Percentiles rank a stretch among this genome's conserved stretches.
Evolutionary conservation across 2,329 filamentous ascomycete genomes (phyloP).

Genomic region (Didymella arachidicola): DNA sequence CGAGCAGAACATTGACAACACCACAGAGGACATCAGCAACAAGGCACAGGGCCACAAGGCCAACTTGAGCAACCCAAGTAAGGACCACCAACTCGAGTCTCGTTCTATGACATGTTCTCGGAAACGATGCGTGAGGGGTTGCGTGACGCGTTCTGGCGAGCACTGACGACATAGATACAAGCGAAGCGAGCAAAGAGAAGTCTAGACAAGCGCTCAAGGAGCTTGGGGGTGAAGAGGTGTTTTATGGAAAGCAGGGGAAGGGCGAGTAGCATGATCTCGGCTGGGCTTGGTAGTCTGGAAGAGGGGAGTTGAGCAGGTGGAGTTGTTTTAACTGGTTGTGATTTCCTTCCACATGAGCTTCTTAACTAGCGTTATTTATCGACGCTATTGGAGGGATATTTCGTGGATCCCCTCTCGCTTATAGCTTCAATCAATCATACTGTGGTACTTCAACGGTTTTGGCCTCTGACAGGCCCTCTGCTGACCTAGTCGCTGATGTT

Average conservation of each 20-base stretch:
- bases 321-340: too few species aligned
- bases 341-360: too few species aligned
- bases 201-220: constrained; percentile 53
- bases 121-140: not conserved
- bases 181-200: constrained; percentile 54
- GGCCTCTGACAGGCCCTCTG: too few species aligned
- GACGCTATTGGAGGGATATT: too few species aligned
- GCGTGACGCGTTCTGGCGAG: not conserved
- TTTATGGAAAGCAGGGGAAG: constrained; percentile 55
- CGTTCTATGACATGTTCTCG: not conserved
- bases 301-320: too few species aligned
- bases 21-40: constrained; percentile 26
- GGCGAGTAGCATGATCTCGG: constrained; percentile 42
- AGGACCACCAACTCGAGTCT: not conserved
- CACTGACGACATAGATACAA: not conserved
- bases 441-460: too few species aligned
- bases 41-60: constrained; percentile 54
- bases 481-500: too few species aligned
- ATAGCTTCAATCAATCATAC: too few species aligned
- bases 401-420: too few species aligned
- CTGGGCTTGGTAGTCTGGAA: not conserved
- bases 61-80: constrained; percentile 58
- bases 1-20: constrained; percentile 26
- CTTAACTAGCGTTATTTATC: too few species aligned
- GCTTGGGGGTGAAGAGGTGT: constrained; percentile 55